Conservation (phyloP, 345 rosid species). For the Populus alba region DNA sequence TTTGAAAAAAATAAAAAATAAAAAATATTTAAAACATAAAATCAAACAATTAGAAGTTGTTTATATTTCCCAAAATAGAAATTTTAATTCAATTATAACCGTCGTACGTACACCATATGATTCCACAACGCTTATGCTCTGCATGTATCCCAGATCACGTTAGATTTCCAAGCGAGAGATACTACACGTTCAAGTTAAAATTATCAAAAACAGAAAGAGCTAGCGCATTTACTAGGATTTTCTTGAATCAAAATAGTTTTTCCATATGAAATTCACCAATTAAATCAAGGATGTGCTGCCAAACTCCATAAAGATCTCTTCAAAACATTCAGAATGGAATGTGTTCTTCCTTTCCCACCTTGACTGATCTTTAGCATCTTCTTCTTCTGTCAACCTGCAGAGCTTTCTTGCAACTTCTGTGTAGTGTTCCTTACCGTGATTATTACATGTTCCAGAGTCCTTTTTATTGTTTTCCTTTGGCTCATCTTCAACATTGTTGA, state of each 20-base stretch:
- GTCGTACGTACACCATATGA: background rate
- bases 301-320: slow-evolving; percentile 48
- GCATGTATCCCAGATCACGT: slow-evolving; percentile 11
- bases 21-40: too few species aligned
- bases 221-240: background rate
- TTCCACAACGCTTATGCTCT: background rate
- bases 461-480: background rate
- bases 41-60: too few species aligned
- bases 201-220: background rate
- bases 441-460: background rate
- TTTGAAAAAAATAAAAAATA: too few species aligned
- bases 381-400: slow-evolving; percentile 34
- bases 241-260: background rate
- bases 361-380: slow-evolving; percentile 37
- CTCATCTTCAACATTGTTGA: background rate
- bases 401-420: slow-evolving; percentile 39
- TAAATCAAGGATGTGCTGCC: slow-evolving; percentile 50
- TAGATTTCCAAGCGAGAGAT: background rate
- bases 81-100: background rate
- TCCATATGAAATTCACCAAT: slow-evolving; percentile 34
- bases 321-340: slow-evolving; percentile 32
- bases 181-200: background rate
- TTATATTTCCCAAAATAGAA: background rate
- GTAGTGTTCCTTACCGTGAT: slow-evolving; percentile 29
- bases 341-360: slow-evolving; percentile 38